A percentile compares a stretch with the other conserved stretches of the same genome.
phyloP scores from a whole-genome alignment of 1,284 basidiomycete genomes.

The Leccinum huronense region DNA sequence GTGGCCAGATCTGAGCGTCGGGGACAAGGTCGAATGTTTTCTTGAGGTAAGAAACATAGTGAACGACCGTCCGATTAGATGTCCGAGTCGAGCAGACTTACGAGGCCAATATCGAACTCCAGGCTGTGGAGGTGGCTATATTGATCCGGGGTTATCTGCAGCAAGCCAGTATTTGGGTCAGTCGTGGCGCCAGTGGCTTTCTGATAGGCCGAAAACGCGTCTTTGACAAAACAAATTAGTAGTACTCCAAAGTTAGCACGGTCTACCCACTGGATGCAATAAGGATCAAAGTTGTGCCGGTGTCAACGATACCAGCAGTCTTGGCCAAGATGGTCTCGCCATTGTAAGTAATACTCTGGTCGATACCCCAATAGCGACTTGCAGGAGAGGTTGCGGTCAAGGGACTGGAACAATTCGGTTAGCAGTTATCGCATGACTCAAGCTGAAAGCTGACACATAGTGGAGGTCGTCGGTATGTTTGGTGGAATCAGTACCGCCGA shows the following conservation, averaged over 20 bases:
- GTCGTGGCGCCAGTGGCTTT: conserved; percentile 50
- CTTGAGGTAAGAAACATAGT: conserved; percentile 10
- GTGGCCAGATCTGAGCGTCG: conserved; percentile 53
- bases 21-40: conserved; percentile 40
- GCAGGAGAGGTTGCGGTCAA: conserved; percentile 50
- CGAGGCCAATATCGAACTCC: conserved; percentile 42
- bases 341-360: conserved; percentile 57
- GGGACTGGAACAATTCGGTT: conserved; percentile 34
- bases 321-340: conserved; percentile 42
- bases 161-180: conserved; percentile 44
- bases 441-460: conserved; percentile 40
- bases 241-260: not conserved
- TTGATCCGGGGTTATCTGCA: conserved; percentile 39
- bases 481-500: conserved; percentile 48
- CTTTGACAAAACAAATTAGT: conserved; percentile 24
- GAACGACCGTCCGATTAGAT: not conserved
- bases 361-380: conserved; percentile 59
- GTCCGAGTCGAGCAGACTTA: conserved; percentile 20
- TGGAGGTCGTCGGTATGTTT: conserved; percentile 47
- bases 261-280: conserved; percentile 36
- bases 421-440: not conserved
- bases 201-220: conserved; percentile 53
- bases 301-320: conserved; percentile 65
- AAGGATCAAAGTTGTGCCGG: conserved; percentile 42
- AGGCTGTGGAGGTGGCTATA: conserved; percentile 41